Base-by-base conservation (phyloP, 78 protist genomes). In the Speleostelium caveatum region DNA sequence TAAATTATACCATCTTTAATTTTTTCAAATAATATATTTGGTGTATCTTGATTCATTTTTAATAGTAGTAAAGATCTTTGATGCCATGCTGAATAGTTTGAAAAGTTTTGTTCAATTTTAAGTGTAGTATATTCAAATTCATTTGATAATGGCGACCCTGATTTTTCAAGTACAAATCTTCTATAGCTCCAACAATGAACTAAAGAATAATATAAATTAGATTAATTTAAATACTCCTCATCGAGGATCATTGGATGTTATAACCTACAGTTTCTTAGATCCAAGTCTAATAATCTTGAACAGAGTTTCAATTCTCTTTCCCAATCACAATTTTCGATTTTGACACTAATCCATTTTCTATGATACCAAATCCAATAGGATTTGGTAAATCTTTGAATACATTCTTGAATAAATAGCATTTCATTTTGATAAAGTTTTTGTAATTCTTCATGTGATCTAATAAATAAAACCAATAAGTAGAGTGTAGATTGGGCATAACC, bases 71-170 rank as follows among this genome's bases (percentile, higher is more conserved):
- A 5, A 51, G 90, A 76, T 68, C 99, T 91, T 56, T 97, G 77
- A 94, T 98, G 99, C 98, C 98, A 98, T 2, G 99, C 98, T 19
- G 97, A 93, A 86, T 97, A 97, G 74, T 98, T 98, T 55, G 96
- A 87, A 73, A 98, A 98, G 91, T 97, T 95, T 21, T 83, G 73
- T 41, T 85, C 73, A 62, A 96, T 90, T 32, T 87, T 83, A 1
- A 1, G 24, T 16, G 56, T 55, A 14, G 98, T 94, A 86, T 75
- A 96, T 10, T 73, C 88, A 45, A 92, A 51, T 58, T 95, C 98
- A 3, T 77, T 67, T 5, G 32, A 42, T 21, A 63, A 63, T 28
- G 72, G 42, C 0, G 73, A 56, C 17, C 24, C 41, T 58, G 83
- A 55, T 22, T 59, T 6, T 38, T 77, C 39, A 8, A 53, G 41